Evolutionary conservation across 2,329 filamentous ascomycete genomes (phyloP), one percentile per base, ranked within the genome.

Genomic region (Aspergillus tubingensis): DNA sequence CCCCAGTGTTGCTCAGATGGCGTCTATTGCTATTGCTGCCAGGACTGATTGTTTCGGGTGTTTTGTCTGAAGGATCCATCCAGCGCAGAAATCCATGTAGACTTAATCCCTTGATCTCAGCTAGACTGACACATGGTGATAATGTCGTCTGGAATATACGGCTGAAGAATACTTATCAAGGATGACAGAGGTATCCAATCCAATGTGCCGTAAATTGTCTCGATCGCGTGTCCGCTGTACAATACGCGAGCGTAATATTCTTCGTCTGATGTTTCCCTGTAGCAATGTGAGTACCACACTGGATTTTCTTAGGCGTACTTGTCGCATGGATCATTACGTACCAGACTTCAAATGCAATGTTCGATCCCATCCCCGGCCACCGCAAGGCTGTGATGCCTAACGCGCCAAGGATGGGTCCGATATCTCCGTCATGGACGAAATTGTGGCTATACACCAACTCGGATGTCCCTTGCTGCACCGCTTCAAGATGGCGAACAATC

Each of bases 311-410:
- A 23, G 23, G 23, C 23, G 23, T 23, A 23, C 1, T 6, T 23
- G 1, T 23, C 2, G 23, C 23, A 23, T 23, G 23, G 19, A 19
- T 19, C 19, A n/a, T 60, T 3, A 32, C 70, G 56, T 66, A 75
- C 76, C 76, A 78, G 54, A 78, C 61, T 56, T 77, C 76, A 57
- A 78, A 68, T 2, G 75, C 76, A 62, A 77, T 67, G 36, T 77
- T 78, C 0, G 73, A 72, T 17, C 62, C 76, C 75, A 78, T 78
- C 1, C 69, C 76, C 1, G 76, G 76, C 76, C 76, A 78, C n/a
- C 76, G 70, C 13, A 78, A 65, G 11, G 65, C 66, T 7, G 67
- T 66, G 21, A 77, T 77, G 0, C 76, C 76, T 43, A 78, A 32
- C 2, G 76, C 67, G 3, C 74, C 74, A 8, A 76, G 58, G 3